Evolutionary conservation across 495 filamentous ascomycete genomes (phyloP), one percentile per base, ranked within the genome.

Genomic region (Neurospora hispaniola): DNA sequence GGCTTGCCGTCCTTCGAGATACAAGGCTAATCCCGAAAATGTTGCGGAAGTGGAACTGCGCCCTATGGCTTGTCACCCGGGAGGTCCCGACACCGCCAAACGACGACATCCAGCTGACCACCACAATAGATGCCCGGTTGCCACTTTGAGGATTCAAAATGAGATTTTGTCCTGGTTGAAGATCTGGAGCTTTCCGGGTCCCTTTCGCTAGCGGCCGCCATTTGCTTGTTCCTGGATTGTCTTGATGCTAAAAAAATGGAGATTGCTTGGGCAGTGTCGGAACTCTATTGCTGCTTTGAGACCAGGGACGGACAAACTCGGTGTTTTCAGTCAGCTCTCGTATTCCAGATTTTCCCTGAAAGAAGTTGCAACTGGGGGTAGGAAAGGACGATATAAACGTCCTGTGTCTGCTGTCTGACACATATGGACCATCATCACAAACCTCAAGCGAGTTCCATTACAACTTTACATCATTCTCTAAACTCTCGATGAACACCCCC

Each of bases 401-500:
- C 70, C 12, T 35, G 31, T 43, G 70, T 71, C 42, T 31, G 27
- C 27, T 35, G 54, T 18, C 23, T 9, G 9, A 41, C 27, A 62
- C 5, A 12, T 14, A 71, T 44, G 20, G 42, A 44, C 27, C 41
- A 43, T 35, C 42, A 62, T n/a, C 27, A 66, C 54, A 31, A 66
- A 66, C 54, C 27, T 66, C 54, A 66, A 66, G 41, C 43, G 8
- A 66, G 42, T 31, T 48, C 0, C 35, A 38, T 38, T 54, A 59
- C 7, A 59, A 38, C 16, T 71, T 2, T 1, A 71, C n/a, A 66
- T 7, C 23, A 71, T 66, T 16, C 8, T 11, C 39, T 39, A 11
- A n/a, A 23, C 5, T 23, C 54, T 41, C 73, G 54, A 79, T 76
- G 79, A 74, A 82, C 75, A 77, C 70, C 72, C 44, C 73, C 71